These are phyloP conservation scores for Emmonsiellopsis sp. DNA, from an alignment of 2,329 filamentous ascomycete genomes.

Conservation along the genomic window DNA sequence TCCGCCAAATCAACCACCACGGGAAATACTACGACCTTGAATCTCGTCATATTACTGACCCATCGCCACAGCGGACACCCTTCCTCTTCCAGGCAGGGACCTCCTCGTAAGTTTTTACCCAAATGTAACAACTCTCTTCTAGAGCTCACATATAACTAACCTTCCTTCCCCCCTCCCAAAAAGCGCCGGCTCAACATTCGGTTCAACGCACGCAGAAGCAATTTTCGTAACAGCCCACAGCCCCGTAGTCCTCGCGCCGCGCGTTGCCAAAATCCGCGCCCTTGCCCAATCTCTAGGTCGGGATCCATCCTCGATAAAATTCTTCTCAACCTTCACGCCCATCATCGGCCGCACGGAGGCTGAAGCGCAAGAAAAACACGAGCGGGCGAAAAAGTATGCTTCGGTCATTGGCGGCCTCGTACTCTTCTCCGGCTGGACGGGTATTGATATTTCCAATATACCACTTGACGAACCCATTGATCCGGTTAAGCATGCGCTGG, in stretches of 20 bases:
- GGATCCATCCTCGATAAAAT: conserved; percentile 48
- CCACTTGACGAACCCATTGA: conserved; percentile 49
- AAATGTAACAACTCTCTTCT: background rate
- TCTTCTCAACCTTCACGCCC: conserved; percentile 44
- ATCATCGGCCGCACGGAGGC: conserved; percentile 42
- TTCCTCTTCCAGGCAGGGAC: conserved; percentile 53
- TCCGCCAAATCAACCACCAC: conserved; percentile 51
- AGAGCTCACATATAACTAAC: background rate
- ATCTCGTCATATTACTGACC: conserved; percentile 42
- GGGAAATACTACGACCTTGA: conserved; percentile 46
- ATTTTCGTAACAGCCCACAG: conserved; percentile 51
- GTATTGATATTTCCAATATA: conserved; percentile 50
- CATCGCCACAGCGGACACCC: conserved; percentile 48
- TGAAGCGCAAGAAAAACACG: conserved; percentile 45
- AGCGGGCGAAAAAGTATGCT: conserved; percentile 43
- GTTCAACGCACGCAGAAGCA: conserved; percentile 49
- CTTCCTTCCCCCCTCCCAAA: background rate
- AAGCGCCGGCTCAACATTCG: conserved; percentile 46
- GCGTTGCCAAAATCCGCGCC: conserved; percentile 44
- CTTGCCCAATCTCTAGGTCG: conserved; percentile 43
- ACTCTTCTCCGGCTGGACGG: conserved; percentile 49
- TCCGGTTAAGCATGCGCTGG: conserved; percentile 43
- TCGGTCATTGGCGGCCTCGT: conserved; percentile 46
- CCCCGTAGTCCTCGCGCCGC: conserved; percentile 39
- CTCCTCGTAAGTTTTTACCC: conserved; percentile 26